Base-by-base conservation (phyloP, 108 stramenopile genomes). In the Pseudonitzschia multistriata region DNA sequence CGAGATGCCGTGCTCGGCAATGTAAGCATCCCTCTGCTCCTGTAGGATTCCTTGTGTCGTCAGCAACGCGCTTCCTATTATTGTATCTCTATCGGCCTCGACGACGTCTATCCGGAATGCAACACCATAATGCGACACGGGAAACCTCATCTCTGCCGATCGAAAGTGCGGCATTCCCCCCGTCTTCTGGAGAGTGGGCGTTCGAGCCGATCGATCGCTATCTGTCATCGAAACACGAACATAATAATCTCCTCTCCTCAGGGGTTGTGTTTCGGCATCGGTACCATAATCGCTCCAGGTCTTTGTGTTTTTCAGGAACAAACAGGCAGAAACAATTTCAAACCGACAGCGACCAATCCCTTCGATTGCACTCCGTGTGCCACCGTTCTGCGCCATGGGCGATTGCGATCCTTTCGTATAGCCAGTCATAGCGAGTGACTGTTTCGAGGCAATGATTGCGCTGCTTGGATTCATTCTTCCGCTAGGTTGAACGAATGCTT, bases 51-150 rank as follows among this genome's bases (percentile, higher is more conserved):
- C 82, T 37, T 91, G 89, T 3, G 89, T 82, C 28, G 90, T 79
- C 34, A 94, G 49, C 1, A 94, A 56, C 30, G 76, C 71, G 14
- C 81, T 77, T 48, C 89, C 93, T 19, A 92, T 79, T 21, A 84
- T 64, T 57, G 67, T 77, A 59, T 94, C 89, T 5, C 89, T 89
- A 50, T 73, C 67, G 0, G 87, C 87, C 68, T 94, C 90, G 15
- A 94, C 79, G 13, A 91, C 80, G 42, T 94, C 93, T 13, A 94
- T 63, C 42, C 84, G 73, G 49, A 88, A 91, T 66, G 90, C 85
- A 60, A 79, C 83, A 17, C 89, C 90, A 72, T 94, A 92, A 56
- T 91, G 39, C 39, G 52, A 69, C 34, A 71, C 25, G 21, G 61
- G 50, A 48, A 65, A 37, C 21, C 36, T 34, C 81, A 93, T 89